Conservation (phyloP, 176 grass and related monocot species). For the Echinochloa phyllopogon region DNA sequence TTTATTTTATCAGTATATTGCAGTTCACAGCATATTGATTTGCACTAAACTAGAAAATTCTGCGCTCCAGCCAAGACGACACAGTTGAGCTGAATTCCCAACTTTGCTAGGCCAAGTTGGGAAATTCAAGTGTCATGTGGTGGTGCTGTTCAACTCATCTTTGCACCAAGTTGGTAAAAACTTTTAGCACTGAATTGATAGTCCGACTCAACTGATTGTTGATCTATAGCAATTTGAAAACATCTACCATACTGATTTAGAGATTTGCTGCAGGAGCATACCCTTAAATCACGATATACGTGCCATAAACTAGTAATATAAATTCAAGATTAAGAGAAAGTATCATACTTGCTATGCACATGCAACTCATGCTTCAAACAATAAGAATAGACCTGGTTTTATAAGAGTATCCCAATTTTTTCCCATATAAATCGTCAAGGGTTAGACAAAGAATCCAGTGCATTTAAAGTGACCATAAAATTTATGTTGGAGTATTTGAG, state of each 20-base stretch:
- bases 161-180: not conserved
- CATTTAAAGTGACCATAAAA: constrained; percentile 12
- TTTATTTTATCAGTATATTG: not conserved
- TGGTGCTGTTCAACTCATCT: too few species aligned
- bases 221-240: not conserved
- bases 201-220: not conserved
- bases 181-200: not conserved
- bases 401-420: constrained; percentile 4
- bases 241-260: not conserved
- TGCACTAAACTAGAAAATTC: not conserved
- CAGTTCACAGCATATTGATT: not conserved
- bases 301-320: not conserved
- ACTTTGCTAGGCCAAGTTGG: too few species aligned
- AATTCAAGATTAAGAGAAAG: not conserved
- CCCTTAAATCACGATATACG: not conserved
- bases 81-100: not conserved
- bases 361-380: not conserved
- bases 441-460: not conserved
- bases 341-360: not conserved
- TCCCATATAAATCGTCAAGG: not conserved
- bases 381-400: not conserved
- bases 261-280: not conserved
- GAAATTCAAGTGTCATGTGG: too few species aligned
- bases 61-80: not conserved
- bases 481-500: constrained; percentile 17